Conservation (phyloP, 1,284 basidiomycete genomes). For the Tilletia setariae region DNA sequence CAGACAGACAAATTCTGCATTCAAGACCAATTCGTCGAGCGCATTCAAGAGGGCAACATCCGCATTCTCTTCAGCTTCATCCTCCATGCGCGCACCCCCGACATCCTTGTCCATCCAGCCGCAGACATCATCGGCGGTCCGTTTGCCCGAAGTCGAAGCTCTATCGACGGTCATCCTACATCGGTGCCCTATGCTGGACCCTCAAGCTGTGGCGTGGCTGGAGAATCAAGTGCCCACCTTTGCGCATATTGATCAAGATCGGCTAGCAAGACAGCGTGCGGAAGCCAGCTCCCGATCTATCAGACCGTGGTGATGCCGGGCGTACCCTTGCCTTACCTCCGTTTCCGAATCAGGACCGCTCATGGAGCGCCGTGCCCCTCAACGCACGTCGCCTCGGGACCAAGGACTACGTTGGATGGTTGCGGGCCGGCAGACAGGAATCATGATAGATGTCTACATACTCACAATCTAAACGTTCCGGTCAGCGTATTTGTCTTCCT, state of each 20-base stretch:
- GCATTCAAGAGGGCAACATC: constrained; percentile 1
- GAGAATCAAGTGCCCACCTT: background rate
- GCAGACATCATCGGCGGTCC: background rate
- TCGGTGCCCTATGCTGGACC: background rate
- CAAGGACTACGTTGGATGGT: no score
- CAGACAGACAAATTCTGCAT: no score
- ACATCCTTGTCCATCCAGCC: background rate
- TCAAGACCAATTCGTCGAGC: constrained; percentile 1
- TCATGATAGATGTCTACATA: no score
- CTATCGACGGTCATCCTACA: background rate
- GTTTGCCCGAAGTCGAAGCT: background rate
- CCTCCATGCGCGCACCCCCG: background rate
- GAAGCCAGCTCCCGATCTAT: constrained; percentile 5
- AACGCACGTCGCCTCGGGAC: no score
- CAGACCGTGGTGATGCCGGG: background rate
- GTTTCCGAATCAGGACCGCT: no score
- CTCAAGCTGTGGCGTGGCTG: background rate
- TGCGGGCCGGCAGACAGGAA: no score
- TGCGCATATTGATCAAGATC: background rate
- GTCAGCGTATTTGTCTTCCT: no score
- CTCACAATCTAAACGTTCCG: no score
- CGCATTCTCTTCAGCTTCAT: background rate
- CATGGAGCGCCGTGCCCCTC: no score
- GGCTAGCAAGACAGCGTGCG: background rate
- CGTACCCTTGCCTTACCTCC: no score